A percentile compares a stretch with the other conserved stretches of the same genome.
These are phyloP conservation scores for Dactylonectria estremocensis DNA, from an alignment of 2,329 filamentous ascomycete species.

Conservation along the genomic window DNA sequence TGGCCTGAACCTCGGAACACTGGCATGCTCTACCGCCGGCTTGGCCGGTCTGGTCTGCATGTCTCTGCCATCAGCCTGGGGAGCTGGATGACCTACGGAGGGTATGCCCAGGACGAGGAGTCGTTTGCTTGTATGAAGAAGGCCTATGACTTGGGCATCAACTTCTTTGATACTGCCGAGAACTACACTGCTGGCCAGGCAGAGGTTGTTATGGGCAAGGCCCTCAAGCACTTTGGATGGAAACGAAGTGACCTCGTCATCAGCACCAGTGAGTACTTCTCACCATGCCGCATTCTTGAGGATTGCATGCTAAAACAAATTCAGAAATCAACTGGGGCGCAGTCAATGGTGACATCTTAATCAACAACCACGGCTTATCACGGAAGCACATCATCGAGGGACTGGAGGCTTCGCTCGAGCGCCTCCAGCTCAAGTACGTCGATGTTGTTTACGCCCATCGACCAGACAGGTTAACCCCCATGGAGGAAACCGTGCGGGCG, in stretches of 20 bases:
- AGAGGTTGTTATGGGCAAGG: slow-evolving; percentile 75
- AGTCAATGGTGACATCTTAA: slow-evolving; percentile 72
- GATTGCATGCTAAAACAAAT: slow-evolving; percentile 21
- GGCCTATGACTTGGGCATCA: slow-evolving; percentile 72
- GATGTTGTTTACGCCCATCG: slow-evolving; percentile 81
- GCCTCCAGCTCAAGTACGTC: slow-evolving; percentile 73
- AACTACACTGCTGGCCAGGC: slow-evolving; percentile 73
- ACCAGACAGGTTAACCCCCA: slow-evolving; percentile 77
- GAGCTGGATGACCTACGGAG: slow-evolving; percentile 77
- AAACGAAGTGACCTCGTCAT: slow-evolving; percentile 74
- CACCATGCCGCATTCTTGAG: fast-evolving
- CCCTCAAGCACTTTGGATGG: slow-evolving; percentile 74
- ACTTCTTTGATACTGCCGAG: slow-evolving; percentile 76
- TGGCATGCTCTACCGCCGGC: slow-evolving; percentile 61
- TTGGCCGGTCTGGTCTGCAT: slow-evolving; percentile 71
- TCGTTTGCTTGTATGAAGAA: slow-evolving; percentile 75
- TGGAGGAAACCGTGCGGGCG: slow-evolving; percentile 79
- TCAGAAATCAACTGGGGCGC: slow-evolving; percentile 75
- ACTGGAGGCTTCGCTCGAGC: slow-evolving; percentile 69
- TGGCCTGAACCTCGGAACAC: slow-evolving; percentile 61
- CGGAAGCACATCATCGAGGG: slow-evolving; percentile 76
- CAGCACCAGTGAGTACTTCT: slow-evolving; percentile 62
- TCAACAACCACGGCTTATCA: slow-evolving; percentile 78
- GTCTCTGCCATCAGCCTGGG: slow-evolving; percentile 78
- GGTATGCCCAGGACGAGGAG: slow-evolving; percentile 74